Percentiles rank a stretch among this genome's conserved stretches.
These are phyloP conservation scores for Aspergillus cavernicola DNA, from an alignment of 495 filamentous ascomycete species.

Conservation along the genomic window DNA sequence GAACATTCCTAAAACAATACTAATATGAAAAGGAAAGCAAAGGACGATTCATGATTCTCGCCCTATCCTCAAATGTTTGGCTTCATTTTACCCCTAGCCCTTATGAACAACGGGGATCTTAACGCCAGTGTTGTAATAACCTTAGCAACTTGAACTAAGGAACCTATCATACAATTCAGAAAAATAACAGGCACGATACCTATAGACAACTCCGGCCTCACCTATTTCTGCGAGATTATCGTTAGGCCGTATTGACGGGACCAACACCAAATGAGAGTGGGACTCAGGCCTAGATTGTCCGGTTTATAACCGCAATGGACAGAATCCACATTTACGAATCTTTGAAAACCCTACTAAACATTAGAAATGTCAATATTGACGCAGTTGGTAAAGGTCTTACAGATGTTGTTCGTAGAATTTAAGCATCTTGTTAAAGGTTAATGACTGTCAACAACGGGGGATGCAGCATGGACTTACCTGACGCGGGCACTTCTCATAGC, in stretches of 20 bases:
- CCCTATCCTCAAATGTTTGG: not conserved
- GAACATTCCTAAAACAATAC: not conserved
- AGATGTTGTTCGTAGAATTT: conserved; percentile 46
- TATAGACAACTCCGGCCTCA: not conserved
- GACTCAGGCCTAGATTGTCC: too few species aligned
- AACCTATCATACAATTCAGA: conserved; percentile 1
- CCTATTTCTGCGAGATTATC: not conserved
- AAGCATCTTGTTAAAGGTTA: conserved; percentile 37
- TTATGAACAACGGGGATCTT: not conserved
- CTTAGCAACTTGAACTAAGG: not conserved
- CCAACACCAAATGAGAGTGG: not conserved
- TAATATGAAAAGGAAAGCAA: not conserved
- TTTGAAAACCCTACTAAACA: conserved; percentile 34
- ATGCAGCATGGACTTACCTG: conserved; percentile 22
- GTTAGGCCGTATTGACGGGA: not conserved
- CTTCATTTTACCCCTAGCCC: not conserved
- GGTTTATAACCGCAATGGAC: too few species aligned
- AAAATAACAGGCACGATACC: not conserved
- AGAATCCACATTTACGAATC: conserved; percentile 21
- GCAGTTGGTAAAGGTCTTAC: conserved; percentile 23
- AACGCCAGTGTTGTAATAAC: not conserved
- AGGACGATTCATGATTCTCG: not conserved
- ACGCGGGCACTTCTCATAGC: conserved; percentile 40
- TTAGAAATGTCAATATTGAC: not conserved
- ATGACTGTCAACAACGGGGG: not conserved